phyloP scores from a whole-genome alignment of 208 protist species.

The Leishmania gerbilli region DNA sequence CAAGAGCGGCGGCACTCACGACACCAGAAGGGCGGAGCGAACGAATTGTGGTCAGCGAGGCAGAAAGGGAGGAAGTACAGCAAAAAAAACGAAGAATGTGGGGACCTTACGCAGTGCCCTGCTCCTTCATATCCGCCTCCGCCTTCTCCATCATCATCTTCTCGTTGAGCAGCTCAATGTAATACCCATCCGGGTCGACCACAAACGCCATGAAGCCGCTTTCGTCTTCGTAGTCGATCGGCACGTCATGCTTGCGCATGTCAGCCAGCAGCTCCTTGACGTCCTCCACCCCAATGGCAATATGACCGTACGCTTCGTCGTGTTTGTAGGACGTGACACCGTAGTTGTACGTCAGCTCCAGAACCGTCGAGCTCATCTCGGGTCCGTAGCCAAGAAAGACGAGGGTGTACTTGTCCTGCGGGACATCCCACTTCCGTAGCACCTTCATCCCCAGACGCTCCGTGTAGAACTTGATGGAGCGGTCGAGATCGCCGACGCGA shows the following conservation, averaged over 20 bases:
- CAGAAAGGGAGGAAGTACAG: not conserved
- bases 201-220: slow-evolving; percentile 87
- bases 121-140: slow-evolving; percentile 67
- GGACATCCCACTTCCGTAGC: slow-evolving; percentile 79
- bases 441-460: slow-evolving; percentile 75
- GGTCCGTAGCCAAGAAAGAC: slow-evolving; percentile 82
- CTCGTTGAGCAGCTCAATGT: slow-evolving; percentile 84
- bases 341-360: slow-evolving; percentile 91
- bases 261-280: slow-evolving; percentile 51
- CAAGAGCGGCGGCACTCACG: not conserved
- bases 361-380: slow-evolving; percentile 65
- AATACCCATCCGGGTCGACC: slow-evolving; percentile 85
- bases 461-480: slow-evolving; percentile 86
- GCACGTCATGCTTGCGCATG: slow-evolving; percentile 50
- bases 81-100: not conserved
- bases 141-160: slow-evolving; percentile 74
- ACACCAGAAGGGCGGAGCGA: not conserved
- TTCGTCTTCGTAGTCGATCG: slow-evolving; percentile 76
- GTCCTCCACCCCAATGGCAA: slow-evolving; percentile 84
- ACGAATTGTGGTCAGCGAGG: not conserved
- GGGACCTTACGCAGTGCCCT: slow-evolving; percentile 44
- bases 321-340: slow-evolving; percentile 71
- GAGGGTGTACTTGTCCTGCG: slow-evolving; percentile 80
- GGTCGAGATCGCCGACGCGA: slow-evolving; percentile 80
- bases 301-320: slow-evolving; percentile 78